These are phyloP conservation scores for Candida germanica DNA, from an alignment of 805 yeast genomes.

Conservation along the genomic window DNA sequence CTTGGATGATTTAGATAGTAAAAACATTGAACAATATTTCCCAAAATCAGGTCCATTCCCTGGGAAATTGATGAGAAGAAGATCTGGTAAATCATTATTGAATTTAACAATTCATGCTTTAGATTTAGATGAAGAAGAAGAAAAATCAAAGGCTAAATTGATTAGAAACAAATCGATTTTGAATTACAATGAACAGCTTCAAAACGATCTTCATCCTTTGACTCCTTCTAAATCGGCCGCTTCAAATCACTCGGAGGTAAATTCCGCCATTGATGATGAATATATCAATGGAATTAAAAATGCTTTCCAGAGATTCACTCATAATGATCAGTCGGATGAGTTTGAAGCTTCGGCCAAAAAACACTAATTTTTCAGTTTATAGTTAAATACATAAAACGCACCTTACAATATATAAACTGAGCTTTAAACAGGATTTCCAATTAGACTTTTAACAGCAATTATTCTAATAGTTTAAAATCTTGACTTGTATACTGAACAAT, in stretches of 20 bases:
- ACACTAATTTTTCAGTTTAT: no score
- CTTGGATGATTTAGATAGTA: slow-evolving; percentile 18
- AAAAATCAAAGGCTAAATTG: slow-evolving; percentile 14
- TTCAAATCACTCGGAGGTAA: slow-evolving; percentile 19
- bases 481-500: no score
- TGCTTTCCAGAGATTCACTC: slow-evolving; percentile 31
- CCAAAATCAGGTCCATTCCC: slow-evolving; percentile 50
- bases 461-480: no score
- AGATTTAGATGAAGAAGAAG: slow-evolving; percentile 65
- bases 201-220: slow-evolving; percentile 16
- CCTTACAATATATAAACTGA: slow-evolving; percentile 7
- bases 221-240: slow-evolving; percentile 22
- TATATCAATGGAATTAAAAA: slow-evolving; percentile 34
- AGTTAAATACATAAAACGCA: no score
- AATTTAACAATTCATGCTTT: slow-evolving; percentile 65
- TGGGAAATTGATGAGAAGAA: slow-evolving; percentile 58
- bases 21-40: slow-evolving; percentile 39
- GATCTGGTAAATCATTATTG: slow-evolving; percentile 70
- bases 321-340: slow-evolving; percentile 50
- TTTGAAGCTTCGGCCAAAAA: slow-evolving; percentile 41
- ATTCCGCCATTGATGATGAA: slow-evolving; percentile 27
- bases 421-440: slow-evolving; percentile 3
- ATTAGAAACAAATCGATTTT: slow-evolving; percentile 14
- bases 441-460: no score
- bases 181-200: slow-evolving; percentile 15